These are phyloP conservation scores for Capsella rubella DNA, from an alignment of 441 rosid species.

Conservation along the genomic window DNA sequence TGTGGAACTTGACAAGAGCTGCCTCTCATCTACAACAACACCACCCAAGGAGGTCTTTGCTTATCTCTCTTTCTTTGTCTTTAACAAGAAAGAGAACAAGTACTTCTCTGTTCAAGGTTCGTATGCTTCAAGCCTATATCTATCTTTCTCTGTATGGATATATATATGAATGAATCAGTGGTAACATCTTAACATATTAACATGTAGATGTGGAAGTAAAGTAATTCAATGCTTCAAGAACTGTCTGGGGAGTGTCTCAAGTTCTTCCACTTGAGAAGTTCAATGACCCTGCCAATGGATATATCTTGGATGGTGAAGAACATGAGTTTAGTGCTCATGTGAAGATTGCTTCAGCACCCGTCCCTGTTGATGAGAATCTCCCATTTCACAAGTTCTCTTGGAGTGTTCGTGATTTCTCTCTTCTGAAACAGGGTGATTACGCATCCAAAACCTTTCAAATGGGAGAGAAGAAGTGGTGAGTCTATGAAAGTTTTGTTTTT, in stretches of 20 bases:
- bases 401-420: neutral
- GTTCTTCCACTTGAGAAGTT: neutral
- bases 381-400: neutral
- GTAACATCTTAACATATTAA: neutral
- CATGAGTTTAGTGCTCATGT: neutral
- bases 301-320: neutral
- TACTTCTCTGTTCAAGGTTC: neutral
- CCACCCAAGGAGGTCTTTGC: neutral
- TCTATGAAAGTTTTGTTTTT: neutral
- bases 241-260: neutral
- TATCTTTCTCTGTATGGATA: no score
- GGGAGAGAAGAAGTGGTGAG: neutral
- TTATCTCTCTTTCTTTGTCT: neutral
- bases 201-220: neutral
- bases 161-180: neutral
- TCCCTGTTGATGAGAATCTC: neutral
- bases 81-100: neutral
- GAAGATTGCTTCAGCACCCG: neutral
- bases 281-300: slow-evolving; percentile 3
- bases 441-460: neutral
- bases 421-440: neutral
- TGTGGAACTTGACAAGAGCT: neutral
- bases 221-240: neutral
- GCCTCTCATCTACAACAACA: neutral
- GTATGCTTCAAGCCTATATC: neutral